Evolutionary conservation across 2,329 filamentous ascomycete genomes (phyloP), one percentile per base, ranked within the genome.

Genomic region (Sporothrix phasma): DNA sequence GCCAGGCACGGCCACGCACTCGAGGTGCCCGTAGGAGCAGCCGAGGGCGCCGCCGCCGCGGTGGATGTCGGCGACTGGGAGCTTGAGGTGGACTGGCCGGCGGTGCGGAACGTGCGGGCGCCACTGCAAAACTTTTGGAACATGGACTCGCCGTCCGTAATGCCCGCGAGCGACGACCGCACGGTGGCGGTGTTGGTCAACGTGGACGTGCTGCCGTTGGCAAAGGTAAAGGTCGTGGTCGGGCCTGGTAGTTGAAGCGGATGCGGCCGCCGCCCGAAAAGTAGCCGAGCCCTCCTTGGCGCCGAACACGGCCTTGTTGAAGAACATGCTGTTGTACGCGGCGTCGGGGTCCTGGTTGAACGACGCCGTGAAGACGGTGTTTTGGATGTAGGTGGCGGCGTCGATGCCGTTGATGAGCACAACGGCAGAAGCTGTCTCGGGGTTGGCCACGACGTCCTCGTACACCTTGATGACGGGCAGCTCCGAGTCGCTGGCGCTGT

Each of bases 401-500:
- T 71, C 69, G 5, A 69, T 58, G 45, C 71, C 71, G 53, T 74
- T 72, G 68, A 74, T 73, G 22, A 67, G 66, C 19, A 67, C 68
- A 6, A 74, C 69, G 8, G 60, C 39, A 7, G 68, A 67, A 1
- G 70, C 70, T 5, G 69, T 64, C 6, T 46, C 41, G 11, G 61
- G 45, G 22, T 19, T 63, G 66, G 70, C 43, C 22, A 66, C 24
- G 58, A 69, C 49, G 54, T 69, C 61, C 10, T 64, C 65, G 62
- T 84, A 84, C 3, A 84, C 74, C 63, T 79, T 80, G n/a, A 86
- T 77, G 11, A 79, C 76, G 64, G 74, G 72, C 61, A 72, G 64
- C 8, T 68, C 68, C 17, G 62, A 62, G 61, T 62, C 51, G 31
- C 17, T 26, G 37, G n/a, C 70, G 26, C 76, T 73, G 49, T 75